Evolutionary conservation across 2,329 filamentous ascomycete species (phyloP).

Genomic region (Cordyceps fumosorosea): DNA sequence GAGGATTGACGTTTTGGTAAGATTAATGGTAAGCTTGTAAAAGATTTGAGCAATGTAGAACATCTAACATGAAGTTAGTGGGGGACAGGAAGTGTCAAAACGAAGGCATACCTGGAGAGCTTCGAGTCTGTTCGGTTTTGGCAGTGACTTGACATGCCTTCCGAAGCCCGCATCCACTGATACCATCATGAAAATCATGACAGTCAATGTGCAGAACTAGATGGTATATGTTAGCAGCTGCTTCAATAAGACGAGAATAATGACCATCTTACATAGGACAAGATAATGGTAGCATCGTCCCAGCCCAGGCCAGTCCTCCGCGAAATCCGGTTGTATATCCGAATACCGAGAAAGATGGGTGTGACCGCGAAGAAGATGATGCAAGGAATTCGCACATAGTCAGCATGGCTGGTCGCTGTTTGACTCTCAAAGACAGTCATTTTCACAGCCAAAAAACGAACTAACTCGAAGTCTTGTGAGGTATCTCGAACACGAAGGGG

Average conservation of each 20-base stretch:
- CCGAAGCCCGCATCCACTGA: conserved; percentile 37
- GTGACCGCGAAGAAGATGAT: conserved; percentile 37
- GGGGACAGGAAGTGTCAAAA: neutral
- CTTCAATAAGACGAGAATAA: too few species aligned
- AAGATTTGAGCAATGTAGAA: conserved; percentile 47
- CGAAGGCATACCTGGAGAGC: conserved; percentile 28
- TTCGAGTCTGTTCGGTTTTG: conserved; percentile 26
- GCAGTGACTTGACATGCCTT: conserved; percentile 31
- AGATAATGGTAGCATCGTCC: conserved; percentile 38
- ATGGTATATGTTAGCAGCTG: neutral
- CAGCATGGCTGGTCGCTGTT: conserved; percentile 30
- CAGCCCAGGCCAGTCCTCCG: conserved; percentile 29
- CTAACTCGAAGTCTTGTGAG: neutral
- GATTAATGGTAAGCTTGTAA: conserved; percentile 48
- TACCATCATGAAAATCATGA: conserved; percentile 34
- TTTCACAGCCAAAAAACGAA: neutral
- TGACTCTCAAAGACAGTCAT: conserved; percentile 24
- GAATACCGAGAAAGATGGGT: conserved; percentile 32
- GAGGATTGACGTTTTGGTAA: conserved; percentile 47
- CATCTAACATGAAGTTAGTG: conserved; percentile 25
- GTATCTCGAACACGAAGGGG: neutral
- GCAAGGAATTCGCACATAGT: conserved; percentile 31
- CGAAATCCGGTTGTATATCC: conserved; percentile 34
- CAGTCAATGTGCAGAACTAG: conserved; percentile 29
- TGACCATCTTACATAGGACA: conserved; percentile 31